Conservation (phyloP, 805 yeast genomes). For the Nakazawaea siamensis region DNA sequence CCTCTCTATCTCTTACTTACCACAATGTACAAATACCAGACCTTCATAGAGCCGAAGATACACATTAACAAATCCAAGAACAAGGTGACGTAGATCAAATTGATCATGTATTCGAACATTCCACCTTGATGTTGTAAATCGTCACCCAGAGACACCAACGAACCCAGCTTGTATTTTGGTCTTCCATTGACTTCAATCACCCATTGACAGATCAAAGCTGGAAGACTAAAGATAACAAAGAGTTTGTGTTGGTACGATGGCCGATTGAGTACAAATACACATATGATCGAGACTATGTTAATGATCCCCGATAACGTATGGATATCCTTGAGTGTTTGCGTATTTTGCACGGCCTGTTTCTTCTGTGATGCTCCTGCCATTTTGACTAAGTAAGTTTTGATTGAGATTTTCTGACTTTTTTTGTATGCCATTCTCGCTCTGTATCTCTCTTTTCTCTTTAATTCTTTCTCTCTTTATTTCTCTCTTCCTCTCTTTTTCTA, state of each 20-base stretch:
- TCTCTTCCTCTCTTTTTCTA: too few species aligned
- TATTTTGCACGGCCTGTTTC: conserved; percentile 25
- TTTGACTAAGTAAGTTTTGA: too few species aligned
- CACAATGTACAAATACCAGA: conserved; percentile 47
- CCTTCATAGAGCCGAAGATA: conserved; percentile 45
- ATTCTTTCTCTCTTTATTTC: too few species aligned
- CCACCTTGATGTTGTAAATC: conserved; percentile 58
- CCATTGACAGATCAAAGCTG: conserved; percentile 37
- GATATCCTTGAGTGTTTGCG: conserved; percentile 21
- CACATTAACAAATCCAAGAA: conserved; percentile 45
- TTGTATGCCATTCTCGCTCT: too few species aligned
- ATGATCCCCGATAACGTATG: conserved; percentile 28
- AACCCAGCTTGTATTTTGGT: conserved; percentile 39
- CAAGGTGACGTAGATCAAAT: conserved; percentile 59
- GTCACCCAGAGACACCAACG: conserved; percentile 46
- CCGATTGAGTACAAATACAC: conserved; percentile 31
- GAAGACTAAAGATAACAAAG: conserved; percentile 29
- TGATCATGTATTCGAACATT: conserved; percentile 66
- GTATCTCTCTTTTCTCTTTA: too few species aligned
- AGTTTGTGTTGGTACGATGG: conserved; percentile 37
- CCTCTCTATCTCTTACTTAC: conserved; percentile 13
- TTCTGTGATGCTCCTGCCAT: conserved; percentile 33
- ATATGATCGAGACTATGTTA: conserved; percentile 30
- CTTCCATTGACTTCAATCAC: conserved; percentile 53
- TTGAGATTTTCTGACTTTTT: too few species aligned